phyloP scores from a whole-genome alignment of 2,329 filamentous ascomycete genomes.

The Coniochaeta sp. region DNA sequence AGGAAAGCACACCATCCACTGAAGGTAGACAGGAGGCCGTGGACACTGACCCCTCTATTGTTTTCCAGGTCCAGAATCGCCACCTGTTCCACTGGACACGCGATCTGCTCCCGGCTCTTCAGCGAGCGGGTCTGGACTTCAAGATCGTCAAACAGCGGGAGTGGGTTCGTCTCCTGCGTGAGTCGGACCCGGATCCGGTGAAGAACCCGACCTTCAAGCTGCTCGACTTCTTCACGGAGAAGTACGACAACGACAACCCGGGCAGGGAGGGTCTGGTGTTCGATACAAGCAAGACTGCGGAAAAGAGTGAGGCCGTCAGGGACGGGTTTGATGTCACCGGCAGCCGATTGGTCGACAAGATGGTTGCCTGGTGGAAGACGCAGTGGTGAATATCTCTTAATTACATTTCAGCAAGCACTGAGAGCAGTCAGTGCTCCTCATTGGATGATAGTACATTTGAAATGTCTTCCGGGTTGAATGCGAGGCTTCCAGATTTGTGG shows the following conservation, averaged over 20 bases:
- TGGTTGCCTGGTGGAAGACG: constrained; percentile 24
- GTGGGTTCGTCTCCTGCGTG: constrained; percentile 36
- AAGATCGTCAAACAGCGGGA: constrained; percentile 32
- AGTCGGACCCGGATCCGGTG: constrained; percentile 38
- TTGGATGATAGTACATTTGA: too few relatives aligned
- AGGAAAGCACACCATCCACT: too few relatives aligned
- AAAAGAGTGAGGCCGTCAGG: constrained; percentile 22
- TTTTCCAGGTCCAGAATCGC: constrained; percentile 48
- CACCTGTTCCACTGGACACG: constrained; percentile 39
- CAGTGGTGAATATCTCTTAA: too few relatives aligned
- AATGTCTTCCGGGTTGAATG: too few relatives aligned
- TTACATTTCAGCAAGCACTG: too few relatives aligned
- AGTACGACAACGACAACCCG: constrained; percentile 38
- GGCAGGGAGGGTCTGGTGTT: constrained; percentile 29
- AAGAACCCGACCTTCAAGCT: constrained; percentile 44
- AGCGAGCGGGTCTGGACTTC: constrained; percentile 35
- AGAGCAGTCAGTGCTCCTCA: too few relatives aligned
- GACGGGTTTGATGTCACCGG: constrained; percentile 27
- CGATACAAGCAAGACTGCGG: constrained; percentile 24
- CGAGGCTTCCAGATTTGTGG: too few relatives aligned
- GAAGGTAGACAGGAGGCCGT: background rate
- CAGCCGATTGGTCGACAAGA: constrained; percentile 28
- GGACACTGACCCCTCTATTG: constrained; percentile 13
- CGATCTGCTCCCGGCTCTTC: constrained; percentile 43
- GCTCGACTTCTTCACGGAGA: constrained; percentile 40